Conservation (phyloP, 129 eudicot species). For the Sambucus nigra region DNA sequence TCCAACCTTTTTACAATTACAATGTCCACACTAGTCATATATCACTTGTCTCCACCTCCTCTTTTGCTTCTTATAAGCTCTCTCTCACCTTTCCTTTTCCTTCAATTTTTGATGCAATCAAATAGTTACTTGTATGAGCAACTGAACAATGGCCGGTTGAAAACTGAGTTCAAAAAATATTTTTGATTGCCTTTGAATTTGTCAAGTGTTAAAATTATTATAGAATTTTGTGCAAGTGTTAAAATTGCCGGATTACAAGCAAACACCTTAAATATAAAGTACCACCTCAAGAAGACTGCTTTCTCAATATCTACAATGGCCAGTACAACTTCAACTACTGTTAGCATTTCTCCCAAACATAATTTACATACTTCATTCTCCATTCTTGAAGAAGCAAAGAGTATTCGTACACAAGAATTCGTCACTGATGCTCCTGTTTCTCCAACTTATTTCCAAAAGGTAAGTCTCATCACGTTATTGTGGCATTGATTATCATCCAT, state of each 20-base stretch:
- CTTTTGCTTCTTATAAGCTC: neutral
- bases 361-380: conserved; percentile 11
- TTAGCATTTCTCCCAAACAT: conserved; percentile 21
- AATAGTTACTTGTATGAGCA: neutral
- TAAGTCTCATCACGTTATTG: neutral
- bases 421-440: conserved; percentile 12
- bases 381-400: conserved; percentile 14
- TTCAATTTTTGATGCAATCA: neutral
- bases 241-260: conserved; percentile 10
- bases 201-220: no score
- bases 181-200: no score
- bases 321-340: conserved; percentile 21
- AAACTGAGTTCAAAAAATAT: no score
- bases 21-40: neutral
- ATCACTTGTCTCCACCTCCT: neutral
- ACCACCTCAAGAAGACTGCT: neutral
- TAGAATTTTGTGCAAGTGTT: neutral
- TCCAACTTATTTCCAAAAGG: conserved; percentile 40
- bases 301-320: conserved; percentile 28
- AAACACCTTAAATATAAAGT: neutral
- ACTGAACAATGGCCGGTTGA: neutral
- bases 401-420: conserved; percentile 2
- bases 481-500: neutral
- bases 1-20: conserved; percentile 2
- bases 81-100: neutral